phyloP scores from a whole-genome alignment of 306 rosid genomes.

The Medicago lupulina region DNA sequence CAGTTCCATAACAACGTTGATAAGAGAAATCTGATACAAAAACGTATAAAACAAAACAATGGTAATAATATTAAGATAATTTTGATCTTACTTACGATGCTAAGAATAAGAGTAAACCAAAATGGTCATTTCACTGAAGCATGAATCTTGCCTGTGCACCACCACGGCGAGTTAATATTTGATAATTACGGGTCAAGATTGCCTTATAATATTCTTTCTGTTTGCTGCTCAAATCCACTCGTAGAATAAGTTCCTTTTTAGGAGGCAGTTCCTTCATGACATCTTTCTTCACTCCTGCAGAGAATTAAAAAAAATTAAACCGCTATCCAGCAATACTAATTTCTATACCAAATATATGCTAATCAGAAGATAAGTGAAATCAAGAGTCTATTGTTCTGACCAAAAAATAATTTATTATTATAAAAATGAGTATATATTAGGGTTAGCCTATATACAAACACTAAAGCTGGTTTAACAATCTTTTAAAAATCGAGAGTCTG shows the following conservation, averaged over 20 bases:
- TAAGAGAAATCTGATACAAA: slow-evolving; percentile 86
- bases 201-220: slow-evolving; percentile 99
- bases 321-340: slow-evolving; percentile 23
- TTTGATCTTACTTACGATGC: slow-evolving; percentile 34
- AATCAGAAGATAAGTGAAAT: background rate
- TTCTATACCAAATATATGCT: slow-evolving; percentile 18
- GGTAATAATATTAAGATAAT: slow-evolving; percentile 9
- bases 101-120: slow-evolving; percentile 34
- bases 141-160: slow-evolving; percentile 83
- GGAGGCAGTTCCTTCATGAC: slow-evolving; percentile 99
- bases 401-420: background rate
- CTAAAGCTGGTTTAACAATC: background rate
- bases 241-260: slow-evolving; percentile 93
- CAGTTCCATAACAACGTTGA: slow-evolving; percentile 98
- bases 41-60: slow-evolving; percentile 37
- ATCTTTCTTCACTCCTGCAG: slow-evolving; percentile 96
- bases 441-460: background rate
- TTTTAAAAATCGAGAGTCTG: background rate
- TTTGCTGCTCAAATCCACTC: slow-evolving; percentile 89
- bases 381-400: background rate
- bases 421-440: background rate
- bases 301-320: slow-evolving; percentile 39
- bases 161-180: slow-evolving; percentile 92
- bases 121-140: slow-evolving; percentile 24
- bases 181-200: slow-evolving; percentile 96